Percentiles rank a stretch among this genome's conserved stretches.
phyloP scores from a whole-genome alignment of 495 filamentous ascomycete species.

The Daldinia bambusicola region DNA sequence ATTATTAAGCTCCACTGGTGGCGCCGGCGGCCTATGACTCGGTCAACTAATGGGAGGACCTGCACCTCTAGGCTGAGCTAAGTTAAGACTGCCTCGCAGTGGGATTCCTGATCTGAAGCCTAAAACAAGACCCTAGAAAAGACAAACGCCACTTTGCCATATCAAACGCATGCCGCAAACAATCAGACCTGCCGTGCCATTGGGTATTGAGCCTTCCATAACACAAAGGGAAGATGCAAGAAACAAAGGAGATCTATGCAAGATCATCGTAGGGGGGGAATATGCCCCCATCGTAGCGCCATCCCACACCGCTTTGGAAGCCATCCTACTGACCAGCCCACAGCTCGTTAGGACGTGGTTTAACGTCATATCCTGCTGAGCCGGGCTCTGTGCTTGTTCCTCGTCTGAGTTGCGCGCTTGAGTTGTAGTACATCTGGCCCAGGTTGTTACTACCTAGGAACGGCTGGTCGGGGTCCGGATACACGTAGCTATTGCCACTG shows the following conservation, averaged over 20 bases:
- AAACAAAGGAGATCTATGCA: slow-evolving; percentile 38
- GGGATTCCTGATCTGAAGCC: slow-evolving; percentile 24
- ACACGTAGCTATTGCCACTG: slow-evolving; percentile 68
- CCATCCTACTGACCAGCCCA: slow-evolving; percentile 49
- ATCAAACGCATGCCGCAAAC: slow-evolving; percentile 32
- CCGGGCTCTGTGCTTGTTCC: slow-evolving; percentile 77
- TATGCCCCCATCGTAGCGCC: background rate
- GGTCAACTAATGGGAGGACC: slow-evolving; percentile 23
- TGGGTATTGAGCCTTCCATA: slow-evolving; percentile 41
- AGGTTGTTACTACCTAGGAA: slow-evolving; percentile 62
- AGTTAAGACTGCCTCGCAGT: slow-evolving; percentile 24
- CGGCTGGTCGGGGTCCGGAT: slow-evolving; percentile 73
- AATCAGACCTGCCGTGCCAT: slow-evolving; percentile 39
- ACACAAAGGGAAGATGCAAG: slow-evolving; percentile 41
- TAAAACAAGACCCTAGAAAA: slow-evolving; percentile 23
- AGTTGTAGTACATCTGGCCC: slow-evolving; percentile 71
- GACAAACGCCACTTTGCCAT: slow-evolving; percentile 45
- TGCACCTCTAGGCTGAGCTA: slow-evolving; percentile 15
- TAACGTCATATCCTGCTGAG: slow-evolving; percentile 69
- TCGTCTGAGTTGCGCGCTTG: slow-evolving; percentile 70
- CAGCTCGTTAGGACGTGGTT: slow-evolving; percentile 55
- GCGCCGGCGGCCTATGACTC: background rate
- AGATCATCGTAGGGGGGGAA: background rate
- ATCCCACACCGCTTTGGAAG: slow-evolving; percentile 10
- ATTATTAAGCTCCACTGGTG: slow-evolving; percentile 37